Conservation (phyloP, 768 basidiomycete species). For the Gymnopilus junonius region DNA sequence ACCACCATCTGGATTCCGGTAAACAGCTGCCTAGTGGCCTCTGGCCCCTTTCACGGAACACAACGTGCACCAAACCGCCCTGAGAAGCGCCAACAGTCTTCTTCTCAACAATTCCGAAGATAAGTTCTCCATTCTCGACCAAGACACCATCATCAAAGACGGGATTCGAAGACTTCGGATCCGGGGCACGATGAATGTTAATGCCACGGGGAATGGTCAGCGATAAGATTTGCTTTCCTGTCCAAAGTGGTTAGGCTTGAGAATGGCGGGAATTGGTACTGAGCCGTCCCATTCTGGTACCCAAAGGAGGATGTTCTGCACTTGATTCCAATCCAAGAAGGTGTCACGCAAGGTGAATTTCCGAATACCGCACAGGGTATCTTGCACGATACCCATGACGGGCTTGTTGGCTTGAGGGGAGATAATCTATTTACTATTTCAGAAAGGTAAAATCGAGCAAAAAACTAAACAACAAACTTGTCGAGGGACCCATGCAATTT, state of each 20-base stretch:
- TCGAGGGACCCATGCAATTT: constrained; percentile 98
- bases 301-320: constrained; percentile 98
- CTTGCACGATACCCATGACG: constrained; percentile 99
- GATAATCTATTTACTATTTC: constrained; percentile 70
- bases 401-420: constrained; percentile 99
- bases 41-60: constrained; percentile 97
- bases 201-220: constrained; percentile 94
- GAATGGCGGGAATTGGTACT: constrained; percentile 90
- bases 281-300: constrained; percentile 96
- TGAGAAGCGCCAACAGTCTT: constrained; percentile 97
- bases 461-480: constrained; percentile 57
- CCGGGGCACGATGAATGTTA: constrained; percentile 85
- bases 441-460: background rate
- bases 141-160: constrained; percentile 93
- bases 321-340: constrained; percentile 94
- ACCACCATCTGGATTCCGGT: constrained; percentile 94
- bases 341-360: constrained; percentile 96
- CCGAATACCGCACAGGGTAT: constrained; percentile 95
- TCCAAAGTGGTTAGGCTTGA: constrained; percentile 98
- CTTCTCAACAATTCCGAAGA: constrained; percentile 96
- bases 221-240: constrained; percentile 94
- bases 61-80: constrained; percentile 94
- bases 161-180: constrained; percentile 79
- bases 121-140: constrained; percentile 95
- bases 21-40: constrained; percentile 88